Evolutionary conservation across 495 filamentous ascomycete genomes (phyloP), one percentile per base, ranked within the genome.

Genomic region (Penicillium coffeae): DNA sequence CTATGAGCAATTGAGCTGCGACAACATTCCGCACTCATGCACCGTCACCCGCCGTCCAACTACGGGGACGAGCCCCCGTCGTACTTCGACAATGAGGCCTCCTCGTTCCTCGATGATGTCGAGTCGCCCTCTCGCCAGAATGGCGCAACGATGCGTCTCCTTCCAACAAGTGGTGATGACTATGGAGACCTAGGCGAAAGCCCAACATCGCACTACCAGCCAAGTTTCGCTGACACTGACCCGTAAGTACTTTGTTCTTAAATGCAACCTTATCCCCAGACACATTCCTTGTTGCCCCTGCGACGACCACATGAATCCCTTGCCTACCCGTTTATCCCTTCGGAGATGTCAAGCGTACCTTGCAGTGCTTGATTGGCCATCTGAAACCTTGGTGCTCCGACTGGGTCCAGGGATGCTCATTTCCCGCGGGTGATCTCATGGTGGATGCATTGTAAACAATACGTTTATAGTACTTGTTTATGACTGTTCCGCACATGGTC

Each of bases 61-160:
- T 71, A 72, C 41, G 63, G 64, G 27, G 72, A 75, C 1, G 68
- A 68, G 47, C 70, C 70, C 7, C 72, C 72, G n/a, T 60, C 69
- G 4, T 75, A 75, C 50, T 19, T 47, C 9, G 65, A 70, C 20
- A n/a, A n/a, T n/a, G 65, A 70, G 36, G 44, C 55, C 3, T 38
- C 51, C n/a, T 66, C 63, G 9, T 69, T 60, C 25, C 55, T 70
- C 14, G 59, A 62, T 5, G 66, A 71, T 8, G 40, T 54, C 14
- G 65, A 70, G 12, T 65, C 66, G 10, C 61, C 63, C 6, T 41
- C 62, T 2, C 61, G 62, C 21, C 62, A 55, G 4, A 58, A 60
- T 64, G 78, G 74, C 33, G 64, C 77, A 13, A 79, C 81, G 0
- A 83, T 85, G 82, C 76, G 82, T 13, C 63, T 86, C 56, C 58